These are phyloP conservation scores for Handroanthus guayacan DNA, from an alignment of 257 asterid genomes.

Conservation along the genomic window DNA sequence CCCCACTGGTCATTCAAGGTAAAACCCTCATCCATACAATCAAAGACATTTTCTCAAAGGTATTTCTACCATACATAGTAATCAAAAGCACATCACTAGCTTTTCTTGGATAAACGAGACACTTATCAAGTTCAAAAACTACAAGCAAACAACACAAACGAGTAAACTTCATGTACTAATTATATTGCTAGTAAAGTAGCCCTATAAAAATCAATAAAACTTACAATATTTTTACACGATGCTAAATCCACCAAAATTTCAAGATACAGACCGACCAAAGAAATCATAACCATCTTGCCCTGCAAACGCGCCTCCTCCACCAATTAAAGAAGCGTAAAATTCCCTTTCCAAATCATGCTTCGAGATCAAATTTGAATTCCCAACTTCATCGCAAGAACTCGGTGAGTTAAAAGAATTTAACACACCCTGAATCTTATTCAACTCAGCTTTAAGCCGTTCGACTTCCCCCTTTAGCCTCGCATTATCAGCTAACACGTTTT, in stretches of 20 bases:
- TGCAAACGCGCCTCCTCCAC: slow-evolving; percentile 46
- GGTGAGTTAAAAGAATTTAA: slow-evolving; percentile 44
- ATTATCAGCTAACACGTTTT: slow-evolving; percentile 48
- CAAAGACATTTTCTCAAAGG: neutral
- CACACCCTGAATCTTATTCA: slow-evolving; percentile 47
- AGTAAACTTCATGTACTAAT: neutral
- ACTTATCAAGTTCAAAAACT: neutral
- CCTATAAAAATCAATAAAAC: neutral
- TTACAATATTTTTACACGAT: no score
- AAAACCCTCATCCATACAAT: no score
- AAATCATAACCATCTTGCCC: slow-evolving; percentile 45
- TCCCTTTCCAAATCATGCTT: slow-evolving; percentile 53
- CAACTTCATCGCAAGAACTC: slow-evolving; percentile 59
- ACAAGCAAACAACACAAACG: neutral
- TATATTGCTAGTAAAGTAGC: neutral
- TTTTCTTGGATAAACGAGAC: neutral
- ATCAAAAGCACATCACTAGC: neutral
- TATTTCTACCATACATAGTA: neutral
- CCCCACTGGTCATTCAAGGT: no score
- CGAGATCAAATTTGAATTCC: slow-evolving; percentile 42
- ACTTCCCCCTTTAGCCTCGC: slow-evolving; percentile 53
- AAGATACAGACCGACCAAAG: slow-evolving; percentile 22
- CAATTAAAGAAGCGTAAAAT: slow-evolving; percentile 49
- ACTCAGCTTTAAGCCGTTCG: slow-evolving; percentile 51
- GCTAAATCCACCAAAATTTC: no score